Base-by-base conservation (phyloP, 1,284 basidiomycete species). In the Anthracocystis walkeri region DNA sequence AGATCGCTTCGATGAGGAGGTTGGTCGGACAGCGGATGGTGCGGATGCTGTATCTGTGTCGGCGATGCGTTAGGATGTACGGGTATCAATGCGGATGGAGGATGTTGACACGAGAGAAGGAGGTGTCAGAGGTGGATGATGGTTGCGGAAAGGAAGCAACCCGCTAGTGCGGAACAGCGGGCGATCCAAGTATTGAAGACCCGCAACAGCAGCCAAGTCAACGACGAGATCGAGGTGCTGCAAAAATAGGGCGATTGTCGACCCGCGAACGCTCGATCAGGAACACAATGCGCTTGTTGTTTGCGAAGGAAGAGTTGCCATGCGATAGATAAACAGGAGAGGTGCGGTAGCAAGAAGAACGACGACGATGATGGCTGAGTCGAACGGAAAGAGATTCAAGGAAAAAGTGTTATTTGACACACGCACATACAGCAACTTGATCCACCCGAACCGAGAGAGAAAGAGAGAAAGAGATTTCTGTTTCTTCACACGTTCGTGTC, bases 321-420 rank as follows among this genome's bases (percentile, higher is more conserved):
- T 38, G 35, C 35, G 35, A 3, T 38, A 12, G 29, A 29, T 29
- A 8, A 29, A 29, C 5, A 29, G 29, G 29, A 8, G 29, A 29
- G 29, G 8, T 29, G 35, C 16, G 35, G 35, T 38, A 16, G 35
- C 35, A 38, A 38, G 35, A 38, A 38, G 35, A 16, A 16, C 35
- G 35, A 38, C 45, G 45, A 46, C 45, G 25, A 46, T 27, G 45
- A 20, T n/a, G 23, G 31, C 49, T 50, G n/a, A 50, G 49, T 35
- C 49, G 46, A 48, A 12, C 7, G 46, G 7, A 48, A 10, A 42
- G 20, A 20, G n/a, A 4, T 14, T 38, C 14, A 14, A 38, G 35
- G 10, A 8, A 46, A 46, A 27, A 46, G 45, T 46, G 45, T 27
- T 46, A 8, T 27, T 46, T 27, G 45, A 27, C 18, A 18, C 35